Evolutionary conservation across 2,329 filamentous ascomycete species (phyloP).

Genomic region (Xylaria arbuscula): DNA sequence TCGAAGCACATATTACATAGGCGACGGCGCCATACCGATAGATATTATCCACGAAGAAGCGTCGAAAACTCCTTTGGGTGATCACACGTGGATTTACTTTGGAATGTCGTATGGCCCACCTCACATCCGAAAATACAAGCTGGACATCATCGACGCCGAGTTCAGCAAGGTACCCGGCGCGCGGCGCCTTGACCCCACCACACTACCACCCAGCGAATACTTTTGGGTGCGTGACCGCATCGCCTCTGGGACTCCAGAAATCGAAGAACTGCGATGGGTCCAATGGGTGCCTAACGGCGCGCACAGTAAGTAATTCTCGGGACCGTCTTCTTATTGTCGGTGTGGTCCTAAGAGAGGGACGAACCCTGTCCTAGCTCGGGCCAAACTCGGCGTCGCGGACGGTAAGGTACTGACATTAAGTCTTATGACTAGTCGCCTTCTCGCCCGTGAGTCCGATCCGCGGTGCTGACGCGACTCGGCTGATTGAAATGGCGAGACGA

Average conservation of each 20-base stretch:
- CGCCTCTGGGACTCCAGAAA: constrained; percentile 52
- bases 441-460: constrained; percentile 59
- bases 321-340: neutral
- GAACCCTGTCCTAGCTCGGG: neutral
- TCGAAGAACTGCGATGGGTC: constrained; percentile 56
- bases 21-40: constrained; percentile 49
- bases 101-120: constrained; percentile 52
- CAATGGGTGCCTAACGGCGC: constrained; percentile 58
- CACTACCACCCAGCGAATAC: constrained; percentile 50
- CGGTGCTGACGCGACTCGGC: constrained; percentile 54
- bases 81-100: constrained; percentile 53
- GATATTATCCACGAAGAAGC: constrained; percentile 50
- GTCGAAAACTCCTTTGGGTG: constrained; percentile 47
- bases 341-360: neutral
- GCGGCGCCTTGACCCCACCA: constrained; percentile 50
- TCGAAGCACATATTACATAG: constrained; percentile 50
- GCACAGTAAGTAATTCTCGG: constrained; percentile 43
- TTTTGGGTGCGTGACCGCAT: constrained; percentile 49
- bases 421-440: constrained; percentile 49
- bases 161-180: constrained; percentile 50
- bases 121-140: constrained; percentile 51
- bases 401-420: neutral
- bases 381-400: too few species aligned
- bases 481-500: constrained; percentile 52
- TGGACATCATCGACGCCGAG: constrained; percentile 50